Conservation (phyloP, 2,329 filamentous ascomycete genomes). For the Cladophialophora bantiana region DNA sequence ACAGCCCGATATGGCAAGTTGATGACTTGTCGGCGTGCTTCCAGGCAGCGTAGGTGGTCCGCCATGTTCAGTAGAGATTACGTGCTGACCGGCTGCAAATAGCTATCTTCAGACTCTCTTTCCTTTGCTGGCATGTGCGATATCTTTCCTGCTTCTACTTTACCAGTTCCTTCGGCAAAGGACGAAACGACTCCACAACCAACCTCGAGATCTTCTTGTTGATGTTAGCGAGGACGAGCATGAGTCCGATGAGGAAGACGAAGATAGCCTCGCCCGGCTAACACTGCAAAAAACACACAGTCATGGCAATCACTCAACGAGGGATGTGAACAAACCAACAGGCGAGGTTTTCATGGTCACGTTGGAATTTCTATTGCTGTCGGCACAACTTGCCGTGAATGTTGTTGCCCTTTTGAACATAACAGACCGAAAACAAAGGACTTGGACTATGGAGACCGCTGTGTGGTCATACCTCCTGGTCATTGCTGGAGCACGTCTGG, state of each 20-base stretch:
- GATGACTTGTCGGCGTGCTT: constrained; percentile 71
- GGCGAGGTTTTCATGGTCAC: constrained; percentile 74
- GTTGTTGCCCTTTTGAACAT: constrained; percentile 61
- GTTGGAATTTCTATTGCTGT: constrained; percentile 76
- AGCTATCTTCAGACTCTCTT: constrained; percentile 83
- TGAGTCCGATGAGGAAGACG: constrained; percentile 60
- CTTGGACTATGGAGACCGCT: constrained; percentile 63
- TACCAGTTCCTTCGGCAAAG: constrained; percentile 17
- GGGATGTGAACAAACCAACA: constrained; percentile 77
- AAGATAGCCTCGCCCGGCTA: constrained; percentile 56
- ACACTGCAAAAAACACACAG: constrained; percentile 63
- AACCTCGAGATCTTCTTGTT: constrained; percentile 44
- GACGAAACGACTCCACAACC: constrained; percentile 15
- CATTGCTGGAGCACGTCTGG: constrained; percentile 74
- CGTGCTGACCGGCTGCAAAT: constrained; percentile 30
- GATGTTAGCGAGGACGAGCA: constrained; percentile 66
- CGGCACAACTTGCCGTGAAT: constrained; percentile 70
- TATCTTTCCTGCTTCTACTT: constrained; percentile 66
- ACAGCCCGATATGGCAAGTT: constrained; percentile 63
- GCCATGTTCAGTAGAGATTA: constrained; percentile 1
- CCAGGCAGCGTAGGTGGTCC: constrained; percentile 58
- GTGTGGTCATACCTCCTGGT: constrained; percentile 83
- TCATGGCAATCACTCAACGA: constrained; percentile 57
- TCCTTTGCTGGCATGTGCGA: constrained; percentile 72
- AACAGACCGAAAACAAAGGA: constrained; percentile 9